These are phyloP conservation scores for Trematosphaeria pertusa DNA, from an alignment of 2,329 filamentous ascomycete species.

Conservation along the genomic window DNA sequence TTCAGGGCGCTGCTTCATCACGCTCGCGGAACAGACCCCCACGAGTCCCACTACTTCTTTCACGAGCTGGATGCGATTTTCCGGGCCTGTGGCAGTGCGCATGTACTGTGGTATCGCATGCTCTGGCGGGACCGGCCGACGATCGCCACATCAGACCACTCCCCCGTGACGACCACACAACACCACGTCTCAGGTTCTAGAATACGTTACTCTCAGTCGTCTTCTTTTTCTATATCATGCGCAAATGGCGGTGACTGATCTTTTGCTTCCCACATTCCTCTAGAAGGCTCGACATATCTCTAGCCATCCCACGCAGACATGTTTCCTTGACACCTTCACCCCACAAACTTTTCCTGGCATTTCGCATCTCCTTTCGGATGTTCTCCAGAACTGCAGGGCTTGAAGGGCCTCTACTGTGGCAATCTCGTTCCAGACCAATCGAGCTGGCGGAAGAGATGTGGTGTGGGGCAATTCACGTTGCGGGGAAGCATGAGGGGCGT, in stretches of 20 bases:
- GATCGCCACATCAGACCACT: background rate
- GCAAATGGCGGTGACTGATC: background rate
- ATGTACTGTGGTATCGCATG: too few relatives aligned
- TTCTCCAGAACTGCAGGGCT: background rate
- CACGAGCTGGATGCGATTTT: too few relatives aligned
- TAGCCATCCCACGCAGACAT: too few relatives aligned
- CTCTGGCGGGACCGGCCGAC: background rate
- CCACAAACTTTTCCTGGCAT: too few relatives aligned
- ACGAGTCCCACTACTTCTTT: too few relatives aligned
- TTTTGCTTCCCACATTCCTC: background rate
- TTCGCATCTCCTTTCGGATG: too few relatives aligned
- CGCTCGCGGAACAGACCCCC: too few relatives aligned
- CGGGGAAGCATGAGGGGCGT: slow-evolving; percentile 7
- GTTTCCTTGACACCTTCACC: too few relatives aligned
- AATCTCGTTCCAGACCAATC: background rate
- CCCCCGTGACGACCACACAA: background rate
- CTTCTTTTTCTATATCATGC: background rate
- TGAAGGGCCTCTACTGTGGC: background rate
- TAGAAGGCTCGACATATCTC: background rate
- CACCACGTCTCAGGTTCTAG: background rate
- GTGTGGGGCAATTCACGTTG: slow-evolving; percentile 12
- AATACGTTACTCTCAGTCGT: background rate
- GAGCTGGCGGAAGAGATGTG: background rate
- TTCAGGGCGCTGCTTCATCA: too few relatives aligned
- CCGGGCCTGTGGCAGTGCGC: background rate